These are phyloP conservation scores for Warburgia ugandensis DNA, from an alignment of 164 flowering plant species.

Conservation along the genomic window DNA sequence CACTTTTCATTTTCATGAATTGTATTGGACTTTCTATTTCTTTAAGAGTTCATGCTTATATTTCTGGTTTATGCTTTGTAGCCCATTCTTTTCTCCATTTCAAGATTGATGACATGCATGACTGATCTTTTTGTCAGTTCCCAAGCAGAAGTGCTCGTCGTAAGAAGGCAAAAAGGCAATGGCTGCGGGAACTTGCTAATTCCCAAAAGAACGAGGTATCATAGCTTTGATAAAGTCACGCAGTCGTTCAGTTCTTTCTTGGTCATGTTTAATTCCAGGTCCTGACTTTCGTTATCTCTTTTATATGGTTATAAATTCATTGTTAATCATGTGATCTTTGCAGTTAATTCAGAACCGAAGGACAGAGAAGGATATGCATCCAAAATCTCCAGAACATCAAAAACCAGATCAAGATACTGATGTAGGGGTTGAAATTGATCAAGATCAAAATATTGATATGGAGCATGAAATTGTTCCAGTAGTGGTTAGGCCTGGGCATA, in stretches of 20 bases:
- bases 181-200: conserved; percentile 48
- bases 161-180: conserved; percentile 67
- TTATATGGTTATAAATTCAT: not conserved
- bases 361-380: conserved; percentile 6
- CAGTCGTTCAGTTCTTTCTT: not conserved
- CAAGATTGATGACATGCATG: conserved; percentile 6
- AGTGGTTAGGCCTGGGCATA: conserved; percentile 81
- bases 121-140: conserved; percentile 26
- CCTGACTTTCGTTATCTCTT: not conserved
- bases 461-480: conserved; percentile 65
- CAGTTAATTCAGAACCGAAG: conserved; percentile 30
- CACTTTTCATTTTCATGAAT: not conserved
- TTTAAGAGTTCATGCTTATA: not conserved
- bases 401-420: too few relatives aligned
- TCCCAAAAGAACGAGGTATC: conserved; percentile 36
- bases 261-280: not conserved
- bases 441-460: too few relatives aligned
- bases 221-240: conserved; percentile 1
- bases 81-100: not conserved
- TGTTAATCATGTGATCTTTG: not conserved
- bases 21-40: too few relatives aligned
- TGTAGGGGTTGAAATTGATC: too few relatives aligned
- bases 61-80: not conserved
- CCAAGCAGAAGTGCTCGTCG: conserved; percentile 89
- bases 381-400: conserved; percentile 13